These are phyloP conservation scores for Backusella tarrabulga DNA, from an alignment of 192 early-diverging fungal species.

Conservation along the genomic window DNA sequence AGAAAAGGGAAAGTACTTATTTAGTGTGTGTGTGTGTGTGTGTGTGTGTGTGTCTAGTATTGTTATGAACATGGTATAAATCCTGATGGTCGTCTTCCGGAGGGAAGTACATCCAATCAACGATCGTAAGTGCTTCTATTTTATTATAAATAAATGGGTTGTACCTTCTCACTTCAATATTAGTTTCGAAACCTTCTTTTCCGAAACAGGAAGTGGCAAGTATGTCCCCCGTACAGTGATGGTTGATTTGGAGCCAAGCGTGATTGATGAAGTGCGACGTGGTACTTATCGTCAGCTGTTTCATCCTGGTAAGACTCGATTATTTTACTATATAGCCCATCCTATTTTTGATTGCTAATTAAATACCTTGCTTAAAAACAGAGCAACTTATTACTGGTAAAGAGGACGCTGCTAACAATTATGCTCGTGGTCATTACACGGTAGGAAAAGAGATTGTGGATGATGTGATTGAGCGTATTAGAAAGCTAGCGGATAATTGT, in stretches of 20 bases:
- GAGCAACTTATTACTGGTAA: conserved; percentile 99
- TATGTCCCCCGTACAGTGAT: conserved; percentile 99
- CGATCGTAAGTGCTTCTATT: conserved; percentile 10
- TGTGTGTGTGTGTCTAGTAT: conserved; percentile 33
- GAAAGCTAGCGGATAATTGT: conserved; percentile 97
- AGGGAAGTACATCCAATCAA: conserved; percentile 11
- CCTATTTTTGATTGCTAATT: no score
- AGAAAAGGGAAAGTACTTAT: background rate
- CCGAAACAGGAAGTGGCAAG: conserved; percentile 98
- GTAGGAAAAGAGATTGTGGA: conserved; percentile 99
- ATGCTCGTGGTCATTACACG: conserved; percentile 99
- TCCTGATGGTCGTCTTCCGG: conserved; percentile 81
- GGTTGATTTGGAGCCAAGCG: conserved; percentile 95
- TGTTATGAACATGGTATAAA: conserved; percentile 96
- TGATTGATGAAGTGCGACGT: conserved; percentile 97
- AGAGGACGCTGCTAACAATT: conserved; percentile 99
- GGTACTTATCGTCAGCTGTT: conserved; percentile 92
- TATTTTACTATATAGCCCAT: no score
- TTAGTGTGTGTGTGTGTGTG: background rate
- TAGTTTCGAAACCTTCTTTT: conserved; percentile 97
- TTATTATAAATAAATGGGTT: background rate
- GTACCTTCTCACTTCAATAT: background rate
- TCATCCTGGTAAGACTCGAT: conserved; percentile 40
- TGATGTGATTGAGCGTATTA: conserved; percentile 91
- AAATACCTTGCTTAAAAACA: conserved; percentile 56